Base-by-base conservation (phyloP, 805 yeast species). In the Schizosaccharomyces osmophilus region DNA sequence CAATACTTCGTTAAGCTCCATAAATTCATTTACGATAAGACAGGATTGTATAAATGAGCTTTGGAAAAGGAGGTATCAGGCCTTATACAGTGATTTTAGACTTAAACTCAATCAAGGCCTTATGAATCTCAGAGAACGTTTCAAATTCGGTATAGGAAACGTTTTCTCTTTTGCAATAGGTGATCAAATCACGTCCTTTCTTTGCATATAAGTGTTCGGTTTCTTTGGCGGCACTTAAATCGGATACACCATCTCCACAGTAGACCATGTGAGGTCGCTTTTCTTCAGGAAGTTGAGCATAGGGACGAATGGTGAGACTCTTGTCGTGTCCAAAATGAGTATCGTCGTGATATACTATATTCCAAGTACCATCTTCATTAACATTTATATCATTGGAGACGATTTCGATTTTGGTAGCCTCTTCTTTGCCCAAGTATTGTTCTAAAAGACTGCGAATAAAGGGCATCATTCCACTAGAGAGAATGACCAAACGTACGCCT, bases 231-330 rank as follows among this genome's bases (percentile, higher is more conserved):
- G 98, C 98, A 63, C 87, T 81, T 66, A 93, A 76, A 72, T 93
- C 99, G 58, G 94, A 83, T 41, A 93, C 96, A 65, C 99, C 99
- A 71, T 93, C 99, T 63, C 99, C 99, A 69, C 95, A 86, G 75
- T 93, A 93, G 71, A 90, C 87, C 67, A 87, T 77, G 48, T 76
- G 74, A 17, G 95, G 95, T 59, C 79, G 77, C 24, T 71, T 68
- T 6, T 67, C 70, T 24, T 70, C 69, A 8, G 72, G 68, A 45
- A 69, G 66, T 60, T 65, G 62, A 26, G 73, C 73, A 68, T 74
- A 68, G 63, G 76, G 71, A 62, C 79, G 77, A 67, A 93, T 90
- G 36, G 93, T 84, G 62, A 79, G 77, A 39, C 95, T 82, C 74
- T 93, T 93, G 73, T 93, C 97, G 72, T 93, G 99, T 60, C 99